Conservation (phyloP, 116 monocot species). For the Dioscorea cayenensis region DNA sequence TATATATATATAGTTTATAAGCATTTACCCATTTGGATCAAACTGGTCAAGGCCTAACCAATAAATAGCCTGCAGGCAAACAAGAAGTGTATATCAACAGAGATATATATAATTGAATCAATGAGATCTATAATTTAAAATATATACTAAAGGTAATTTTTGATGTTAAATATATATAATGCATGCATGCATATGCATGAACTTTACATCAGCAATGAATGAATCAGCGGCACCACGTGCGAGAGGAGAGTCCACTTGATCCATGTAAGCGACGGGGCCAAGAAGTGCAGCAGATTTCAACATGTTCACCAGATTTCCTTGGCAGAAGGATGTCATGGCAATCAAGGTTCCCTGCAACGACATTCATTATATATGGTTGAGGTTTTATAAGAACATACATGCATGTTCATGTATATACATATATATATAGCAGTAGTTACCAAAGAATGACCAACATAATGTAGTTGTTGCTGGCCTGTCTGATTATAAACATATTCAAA, state of each 20-base stretch:
- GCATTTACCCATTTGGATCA: slow-evolving; percentile 15
- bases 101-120: not conserved
- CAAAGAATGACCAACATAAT: slow-evolving; percentile 51
- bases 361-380: too few relatives aligned
- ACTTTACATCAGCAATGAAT: slow-evolving; percentile 9
- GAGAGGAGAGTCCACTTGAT: slow-evolving; percentile 25
- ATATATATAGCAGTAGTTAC: slow-evolving; percentile 8
- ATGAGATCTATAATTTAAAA: not conserved
- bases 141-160: too few relatives aligned
- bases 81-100: not conserved
- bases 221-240: slow-evolving; percentile 3
- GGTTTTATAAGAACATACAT: too few relatives aligned
- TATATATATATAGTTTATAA: too few relatives aligned
- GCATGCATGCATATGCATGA: too few relatives aligned
- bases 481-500: slow-evolving; percentile 28
- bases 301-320: slow-evolving; percentile 17
- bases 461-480: slow-evolving; percentile 28
- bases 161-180: too few relatives aligned
- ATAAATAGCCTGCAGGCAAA: slow-evolving; percentile 17
- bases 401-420: not conserved
- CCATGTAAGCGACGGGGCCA: slow-evolving; percentile 47
- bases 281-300: slow-evolving; percentile 47
- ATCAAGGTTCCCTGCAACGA: slow-evolving; percentile 37
- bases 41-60: slow-evolving; percentile 26
- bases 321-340: slow-evolving; percentile 25